phyloP scores from a whole-genome alignment of 345 rosid genomes.

The Bretschneidera sinensis region DNA sequence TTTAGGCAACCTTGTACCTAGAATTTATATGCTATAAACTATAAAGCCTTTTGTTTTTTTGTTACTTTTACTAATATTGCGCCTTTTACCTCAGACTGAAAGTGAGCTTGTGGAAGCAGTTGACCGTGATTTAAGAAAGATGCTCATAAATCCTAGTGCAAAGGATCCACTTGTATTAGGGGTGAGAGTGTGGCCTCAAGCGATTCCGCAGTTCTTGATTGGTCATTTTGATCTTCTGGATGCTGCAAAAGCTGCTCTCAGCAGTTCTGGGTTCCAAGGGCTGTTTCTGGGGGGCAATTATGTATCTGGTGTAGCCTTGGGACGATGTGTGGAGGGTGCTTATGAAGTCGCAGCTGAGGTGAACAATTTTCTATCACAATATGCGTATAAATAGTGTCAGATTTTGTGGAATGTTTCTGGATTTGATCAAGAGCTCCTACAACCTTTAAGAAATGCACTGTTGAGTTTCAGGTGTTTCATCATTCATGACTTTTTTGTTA shows the following conservation, averaged over 20 bases:
- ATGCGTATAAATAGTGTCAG: constrained; percentile 39
- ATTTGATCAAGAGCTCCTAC: too few species aligned
- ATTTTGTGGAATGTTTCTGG: too few species aligned
- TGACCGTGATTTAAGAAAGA: constrained; percentile 82
- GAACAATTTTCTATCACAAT: constrained; percentile 50
- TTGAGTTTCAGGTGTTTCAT: too few species aligned
- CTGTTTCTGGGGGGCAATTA: constrained; percentile 77
- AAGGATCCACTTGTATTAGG: constrained; percentile 69
- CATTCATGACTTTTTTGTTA: too few species aligned
- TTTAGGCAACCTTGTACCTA: too few species aligned
- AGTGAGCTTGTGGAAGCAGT: constrained; percentile 80
- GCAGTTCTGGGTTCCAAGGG: constrained; percentile 52
- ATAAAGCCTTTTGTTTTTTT: background rate
- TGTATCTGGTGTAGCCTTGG: constrained; percentile 85
- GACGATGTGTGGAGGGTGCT: constrained; percentile 82
- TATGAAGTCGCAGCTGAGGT: constrained; percentile 74
- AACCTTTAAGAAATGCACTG: too few species aligned
- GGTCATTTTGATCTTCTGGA: constrained; percentile 79
- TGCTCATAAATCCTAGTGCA: constrained; percentile 74
- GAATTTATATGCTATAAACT: background rate
- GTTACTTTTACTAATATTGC: constrained; percentile 1
- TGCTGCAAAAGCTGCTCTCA: constrained; percentile 52
- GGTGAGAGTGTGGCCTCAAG: constrained; percentile 84
- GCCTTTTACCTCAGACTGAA: constrained; percentile 39
- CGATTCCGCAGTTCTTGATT: constrained; percentile 87